phyloP scores from a whole-genome alignment of 768 basidiomycete species.

The Calocybe gangraenosa region DNA sequence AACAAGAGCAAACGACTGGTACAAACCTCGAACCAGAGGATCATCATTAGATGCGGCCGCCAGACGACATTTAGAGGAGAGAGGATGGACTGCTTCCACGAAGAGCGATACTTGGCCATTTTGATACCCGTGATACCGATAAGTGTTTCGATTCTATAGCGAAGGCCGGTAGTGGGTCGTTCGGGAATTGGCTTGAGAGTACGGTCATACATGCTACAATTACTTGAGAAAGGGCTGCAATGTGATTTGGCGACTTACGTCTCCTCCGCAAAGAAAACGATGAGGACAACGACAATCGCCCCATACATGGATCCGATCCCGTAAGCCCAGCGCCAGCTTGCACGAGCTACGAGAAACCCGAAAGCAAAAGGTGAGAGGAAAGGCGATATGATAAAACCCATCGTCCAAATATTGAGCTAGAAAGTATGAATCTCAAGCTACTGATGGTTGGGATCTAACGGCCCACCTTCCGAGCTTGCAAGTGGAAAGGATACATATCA shows the following conservation, averaged over 20 bases:
- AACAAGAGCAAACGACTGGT: neutral
- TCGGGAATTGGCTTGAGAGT: constrained; percentile 38
- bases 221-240: constrained; percentile 1
- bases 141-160: constrained; percentile 47
- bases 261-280: constrained; percentile 48
- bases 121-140: constrained; percentile 48
- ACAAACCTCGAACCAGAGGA: constrained; percentile 36
- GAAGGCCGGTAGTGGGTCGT: constrained; percentile 31
- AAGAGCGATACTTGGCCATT: constrained; percentile 38
- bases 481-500: constrained; percentile 66
- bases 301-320: constrained; percentile 60
- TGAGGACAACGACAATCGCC: constrained; percentile 37
- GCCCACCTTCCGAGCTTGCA: constrained; percentile 59
- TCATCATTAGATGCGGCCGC: constrained; percentile 41
- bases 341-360: constrained; percentile 60
- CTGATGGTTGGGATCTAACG: constrained; percentile 18
- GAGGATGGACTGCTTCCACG: constrained; percentile 32
- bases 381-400: constrained; percentile 58
- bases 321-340: constrained; percentile 62
- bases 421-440: neutral
- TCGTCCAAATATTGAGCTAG: constrained; percentile 53
- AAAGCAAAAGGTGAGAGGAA: constrained; percentile 62
- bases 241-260: constrained; percentile 38
- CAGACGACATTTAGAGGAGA: constrained; percentile 39
- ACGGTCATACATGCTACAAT: constrained; percentile 46